phyloP scores from a whole-genome alignment of 345 rosid species.

The Arabidopsis suecica region DNA sequence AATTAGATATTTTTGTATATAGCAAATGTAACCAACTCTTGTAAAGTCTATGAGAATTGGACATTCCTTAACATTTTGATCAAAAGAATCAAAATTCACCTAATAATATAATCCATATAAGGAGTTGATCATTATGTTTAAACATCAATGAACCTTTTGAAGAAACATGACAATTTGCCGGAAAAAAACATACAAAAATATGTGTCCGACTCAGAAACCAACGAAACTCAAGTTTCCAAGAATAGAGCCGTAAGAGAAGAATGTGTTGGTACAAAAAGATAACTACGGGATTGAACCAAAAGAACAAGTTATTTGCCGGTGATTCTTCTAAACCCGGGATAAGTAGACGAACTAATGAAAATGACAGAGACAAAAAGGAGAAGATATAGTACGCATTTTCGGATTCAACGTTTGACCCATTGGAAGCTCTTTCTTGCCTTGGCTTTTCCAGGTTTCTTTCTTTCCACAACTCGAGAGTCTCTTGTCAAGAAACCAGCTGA shows the following conservation, averaged over 20 bases:
- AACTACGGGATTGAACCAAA: slow-evolving; percentile 25
- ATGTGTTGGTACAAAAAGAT: slow-evolving; percentile 33
- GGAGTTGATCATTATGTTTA: slow-evolving; percentile 21
- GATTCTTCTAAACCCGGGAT: slow-evolving; percentile 35
- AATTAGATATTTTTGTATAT: not conserved
- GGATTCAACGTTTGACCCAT: slow-evolving; percentile 93
- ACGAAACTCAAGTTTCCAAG: slow-evolving; percentile 31
- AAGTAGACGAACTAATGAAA: slow-evolving; percentile 26
- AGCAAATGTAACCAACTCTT: too few species aligned
- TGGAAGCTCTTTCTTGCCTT: slow-evolving; percentile 99
- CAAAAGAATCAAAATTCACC: slow-evolving; percentile 1
- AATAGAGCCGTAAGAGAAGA: slow-evolving; percentile 2
- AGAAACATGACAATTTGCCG: slow-evolving; percentile 6
- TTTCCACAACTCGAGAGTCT: slow-evolving; percentile 93
- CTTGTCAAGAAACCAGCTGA: slow-evolving; percentile 93
- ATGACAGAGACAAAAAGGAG: not conserved
- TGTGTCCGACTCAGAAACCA: slow-evolving; percentile 33
- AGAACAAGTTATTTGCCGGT: slow-evolving; percentile 34
- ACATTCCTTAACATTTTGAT: not conserved
- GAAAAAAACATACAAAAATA: slow-evolving; percentile 36
- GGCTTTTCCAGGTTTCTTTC: slow-evolving; percentile 97
- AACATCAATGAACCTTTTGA: slow-evolving; percentile 21
- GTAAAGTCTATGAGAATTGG: not conserved
- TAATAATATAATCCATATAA: not conserved
- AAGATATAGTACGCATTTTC: slow-evolving; percentile 15